Percentiles rank a stretch among this genome's conserved stretches.
Evolutionary conservation across 306 rosid species (phyloP).

Genomic region (Quercus engelmannii): DNA sequence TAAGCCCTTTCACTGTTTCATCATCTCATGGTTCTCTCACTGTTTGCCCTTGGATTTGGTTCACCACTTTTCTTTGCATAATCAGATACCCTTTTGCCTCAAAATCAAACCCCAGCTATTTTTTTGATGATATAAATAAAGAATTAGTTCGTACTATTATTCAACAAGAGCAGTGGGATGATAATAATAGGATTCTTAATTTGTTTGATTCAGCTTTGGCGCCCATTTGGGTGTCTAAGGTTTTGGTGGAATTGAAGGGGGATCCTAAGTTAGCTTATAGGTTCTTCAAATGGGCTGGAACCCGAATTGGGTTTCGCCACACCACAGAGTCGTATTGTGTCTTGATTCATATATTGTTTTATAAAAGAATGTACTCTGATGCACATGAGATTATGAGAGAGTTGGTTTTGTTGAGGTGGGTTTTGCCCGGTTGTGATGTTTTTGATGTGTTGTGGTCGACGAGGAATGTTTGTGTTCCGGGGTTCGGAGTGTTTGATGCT

Average conservation of each 20-base stretch:
- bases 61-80: slow-evolving; percentile 50
- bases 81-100: slow-evolving; percentile 68
- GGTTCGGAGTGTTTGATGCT: slow-evolving; percentile 76
- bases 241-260: slow-evolving; percentile 53
- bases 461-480: slow-evolving; percentile 49
- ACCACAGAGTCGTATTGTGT: slow-evolving; percentile 66
- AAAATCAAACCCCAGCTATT: slow-evolving; percentile 23
- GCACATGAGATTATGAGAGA: slow-evolving; percentile 55
- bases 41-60: slow-evolving; percentile 49
- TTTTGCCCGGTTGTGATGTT: slow-evolving; percentile 50
- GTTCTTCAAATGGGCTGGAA: slow-evolving; percentile 63
- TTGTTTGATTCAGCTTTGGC: slow-evolving; percentile 56
- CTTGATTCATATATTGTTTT: slow-evolving; percentile 67
- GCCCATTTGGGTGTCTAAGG: slow-evolving; percentile 63
- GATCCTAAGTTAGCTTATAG: slow-evolving; percentile 65
- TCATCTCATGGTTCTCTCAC: slow-evolving; percentile 29
- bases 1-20: slow-evolving; percentile 45
- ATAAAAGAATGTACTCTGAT: slow-evolving; percentile 55
- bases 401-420: slow-evolving; percentile 47
- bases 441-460: slow-evolving; percentile 79
- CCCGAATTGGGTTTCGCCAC: slow-evolving; percentile 49
- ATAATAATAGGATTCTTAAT: slow-evolving; percentile 33
- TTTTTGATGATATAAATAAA: slow-evolving; percentile 25
- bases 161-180: slow-evolving; percentile 43
- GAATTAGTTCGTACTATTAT: slow-evolving; percentile 46